phyloP scores from a whole-genome alignment of 1,284 basidiomycete species.

The Ganoderma sinense region DNA sequence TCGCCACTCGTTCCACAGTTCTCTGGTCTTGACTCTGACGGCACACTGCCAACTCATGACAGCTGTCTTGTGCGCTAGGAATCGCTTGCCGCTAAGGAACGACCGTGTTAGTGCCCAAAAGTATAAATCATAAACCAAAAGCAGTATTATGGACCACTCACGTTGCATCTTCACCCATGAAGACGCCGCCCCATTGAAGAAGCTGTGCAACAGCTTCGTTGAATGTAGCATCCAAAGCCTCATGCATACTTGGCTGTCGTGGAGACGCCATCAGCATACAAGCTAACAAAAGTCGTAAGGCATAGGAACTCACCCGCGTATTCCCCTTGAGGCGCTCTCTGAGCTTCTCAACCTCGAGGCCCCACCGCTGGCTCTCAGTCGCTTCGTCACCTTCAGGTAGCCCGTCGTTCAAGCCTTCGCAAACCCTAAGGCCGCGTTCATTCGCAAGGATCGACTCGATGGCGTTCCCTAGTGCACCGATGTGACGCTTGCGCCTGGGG shows the following conservation, averaged over 20 bases:
- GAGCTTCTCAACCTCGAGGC: conserved; percentile 65
- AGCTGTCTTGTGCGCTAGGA: conserved; percentile 79
- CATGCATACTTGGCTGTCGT: conserved; percentile 56
- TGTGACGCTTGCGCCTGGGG: conserved; percentile 79
- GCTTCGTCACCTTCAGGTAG: conserved; percentile 33
- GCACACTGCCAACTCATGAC: conserved; percentile 78
- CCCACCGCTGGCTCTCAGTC: conserved; percentile 78
- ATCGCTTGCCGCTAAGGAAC: conserved; percentile 68
- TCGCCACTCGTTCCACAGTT: conserved; percentile 77
- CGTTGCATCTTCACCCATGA: conserved; percentile 75
- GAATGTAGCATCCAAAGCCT: conserved; percentile 75
- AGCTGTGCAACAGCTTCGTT: conserved; percentile 86
- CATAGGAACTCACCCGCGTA: conserved; percentile 54
- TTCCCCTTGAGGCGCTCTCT: conserved; percentile 62
- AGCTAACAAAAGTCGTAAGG: conserved; percentile 14
- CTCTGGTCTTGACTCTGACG: conserved; percentile 71
- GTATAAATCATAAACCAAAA: background rate
- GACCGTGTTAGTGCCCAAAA: conserved; percentile 1
- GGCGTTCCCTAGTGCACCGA: conserved; percentile 79
- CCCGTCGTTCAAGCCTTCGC: conserved; percentile 63
- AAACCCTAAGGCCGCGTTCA: conserved; percentile 76
- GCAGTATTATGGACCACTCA: conserved; percentile 50
- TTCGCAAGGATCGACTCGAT: conserved; percentile 75
- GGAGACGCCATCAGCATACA: conserved; percentile 15
- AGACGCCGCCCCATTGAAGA: conserved; percentile 81